phyloP scores from a whole-genome alignment of 306 rosid species.

The Prunus padus region DNA sequence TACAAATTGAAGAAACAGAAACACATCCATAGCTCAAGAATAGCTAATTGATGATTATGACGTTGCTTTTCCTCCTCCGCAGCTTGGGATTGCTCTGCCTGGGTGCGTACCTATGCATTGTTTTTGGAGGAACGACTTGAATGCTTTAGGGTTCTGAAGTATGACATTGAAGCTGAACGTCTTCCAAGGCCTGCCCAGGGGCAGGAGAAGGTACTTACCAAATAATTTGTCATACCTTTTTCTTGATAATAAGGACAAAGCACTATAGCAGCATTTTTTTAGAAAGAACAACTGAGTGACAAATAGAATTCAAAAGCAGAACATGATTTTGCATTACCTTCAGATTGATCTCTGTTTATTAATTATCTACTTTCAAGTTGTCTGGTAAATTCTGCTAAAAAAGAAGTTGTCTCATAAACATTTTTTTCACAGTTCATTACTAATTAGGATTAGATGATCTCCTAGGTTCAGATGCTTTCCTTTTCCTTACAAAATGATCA shows the following conservation, averaged over 20 bases:
- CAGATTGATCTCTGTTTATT: neutral
- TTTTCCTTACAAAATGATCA: neutral
- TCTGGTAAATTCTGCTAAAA: neutral
- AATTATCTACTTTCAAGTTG: neutral
- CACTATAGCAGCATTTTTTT: neutral
- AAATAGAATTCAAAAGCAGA: neutral
- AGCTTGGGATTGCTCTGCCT: slow-evolving; percentile 99
- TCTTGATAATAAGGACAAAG: neutral
- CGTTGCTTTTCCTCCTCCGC: slow-evolving; percentile 17
- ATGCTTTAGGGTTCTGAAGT: slow-evolving; percentile 83
- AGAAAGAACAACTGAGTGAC: neutral
- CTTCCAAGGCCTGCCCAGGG: slow-evolving; percentile 85
- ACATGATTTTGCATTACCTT: neutral
- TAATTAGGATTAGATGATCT: neutral
- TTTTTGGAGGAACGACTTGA: slow-evolving; percentile 99
- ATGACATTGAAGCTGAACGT: slow-evolving; percentile 97
- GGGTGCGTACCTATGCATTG: slow-evolving; percentile 98
- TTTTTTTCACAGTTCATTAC: neutral
- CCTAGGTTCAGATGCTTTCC: neutral
- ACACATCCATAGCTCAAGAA: neutral
- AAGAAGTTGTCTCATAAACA: neutral
- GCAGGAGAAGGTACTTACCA: slow-evolving; percentile 75
- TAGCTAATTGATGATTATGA: neutral
- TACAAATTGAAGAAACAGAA: neutral
- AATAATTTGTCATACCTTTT: neutral